A percentile compares a stretch with the other conserved stretches of the same genome.
Evolutionary conservation across 1,139 yeast genomes (phyloP).

Genomic region (Pneumocystis wakefieldiae): DNA sequence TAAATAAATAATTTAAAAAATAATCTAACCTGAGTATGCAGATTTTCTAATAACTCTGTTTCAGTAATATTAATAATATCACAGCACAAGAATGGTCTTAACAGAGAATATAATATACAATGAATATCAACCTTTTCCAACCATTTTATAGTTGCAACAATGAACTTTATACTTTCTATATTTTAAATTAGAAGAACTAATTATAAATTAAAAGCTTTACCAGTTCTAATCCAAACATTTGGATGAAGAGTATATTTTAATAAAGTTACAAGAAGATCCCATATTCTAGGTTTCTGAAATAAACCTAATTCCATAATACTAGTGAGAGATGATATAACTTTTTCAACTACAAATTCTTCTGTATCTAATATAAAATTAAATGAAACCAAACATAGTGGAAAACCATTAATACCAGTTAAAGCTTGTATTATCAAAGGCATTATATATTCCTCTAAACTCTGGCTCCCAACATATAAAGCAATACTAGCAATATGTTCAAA

Average conservation of each 20-base stretch:
- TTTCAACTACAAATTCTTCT: slow-evolving; percentile 70
- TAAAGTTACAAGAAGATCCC: slow-evolving; percentile 37
- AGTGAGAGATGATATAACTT: slow-evolving; percentile 55
- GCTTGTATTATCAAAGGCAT: slow-evolving; percentile 74
- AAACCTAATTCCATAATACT: slow-evolving; percentile 41
- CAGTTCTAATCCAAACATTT: slow-evolving; percentile 62
- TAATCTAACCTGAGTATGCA: background rate
- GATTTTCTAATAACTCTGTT: slow-evolving; percentile 23
- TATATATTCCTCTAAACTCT: slow-evolving; percentile 74
- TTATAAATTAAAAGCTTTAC: background rate
- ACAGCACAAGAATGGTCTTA: slow-evolving; percentile 61
- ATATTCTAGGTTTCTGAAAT: slow-evolving; percentile 32
- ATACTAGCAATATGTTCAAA: slow-evolving; percentile 63
- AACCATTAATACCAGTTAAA: slow-evolving; percentile 32
- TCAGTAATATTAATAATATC: slow-evolving; percentile 58
- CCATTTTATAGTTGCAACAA: slow-evolving; percentile 47
- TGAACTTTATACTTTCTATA: slow-evolving; percentile 46
- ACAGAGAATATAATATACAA: slow-evolving; percentile 67
- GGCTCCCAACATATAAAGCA: slow-evolving; percentile 65
- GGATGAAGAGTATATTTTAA: slow-evolving; percentile 61
- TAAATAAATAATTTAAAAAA: background rate
- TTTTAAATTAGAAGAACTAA: background rate
- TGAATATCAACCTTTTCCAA: slow-evolving; percentile 63
- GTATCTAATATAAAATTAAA: slow-evolving; percentile 26
- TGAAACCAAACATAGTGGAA: background rate